Base-by-base conservation (phyloP, 768 basidiomycete genomes). In the Boletus pseudopeckii region DNA sequence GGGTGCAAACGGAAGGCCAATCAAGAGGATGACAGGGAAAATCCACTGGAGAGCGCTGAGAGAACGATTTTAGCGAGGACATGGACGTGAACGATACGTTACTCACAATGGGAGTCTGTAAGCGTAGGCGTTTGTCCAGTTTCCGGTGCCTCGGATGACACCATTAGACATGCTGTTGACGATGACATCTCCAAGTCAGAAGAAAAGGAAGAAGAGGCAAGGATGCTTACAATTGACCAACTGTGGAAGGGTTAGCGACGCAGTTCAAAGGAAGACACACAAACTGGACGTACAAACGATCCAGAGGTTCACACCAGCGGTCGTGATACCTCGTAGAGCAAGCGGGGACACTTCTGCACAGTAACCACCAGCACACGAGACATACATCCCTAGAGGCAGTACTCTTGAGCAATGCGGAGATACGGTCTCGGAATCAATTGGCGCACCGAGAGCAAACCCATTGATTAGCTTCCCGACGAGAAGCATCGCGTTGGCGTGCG, bases 41-140 rank as follows among this genome's bases (percentile, higher is more conserved):
- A 72, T 66, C 65, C 69, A 71, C 37, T 71, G 71, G 14, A 72
- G 49, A 9, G 64, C 67, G 36, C 65, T 67, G 39, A 14, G 18
- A 47, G 32, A 15, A 47, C 1, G 3, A n/a, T n/a, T 34, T 14
- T 9, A 7, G 9, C 1, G 22, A 47, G 4, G 5, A 2, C 5
- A 38, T n/a, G n/a, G 22, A 26, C 2, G 10, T 2, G 3, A 13
- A 37, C 3, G 20, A 15, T 11, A 13, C 3, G 18, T 26, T 14
- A 50, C 66, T 57, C 46, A 68, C 65, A 68, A 65, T 0, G 65
- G 65, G 26, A 67, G 52, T 15, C 58, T 63, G 52, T 68, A 68
- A 0, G 65, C 66, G 22, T 63, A 68, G 3, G 45, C 50, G 18
- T 58, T 48, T n/a, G 55, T 57, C 38, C 64, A 37, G 33, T 50